Base-by-base conservation (phyloP, 1,284 basidiomycete genomes). In the Mrakiaceae sp. region DNA sequence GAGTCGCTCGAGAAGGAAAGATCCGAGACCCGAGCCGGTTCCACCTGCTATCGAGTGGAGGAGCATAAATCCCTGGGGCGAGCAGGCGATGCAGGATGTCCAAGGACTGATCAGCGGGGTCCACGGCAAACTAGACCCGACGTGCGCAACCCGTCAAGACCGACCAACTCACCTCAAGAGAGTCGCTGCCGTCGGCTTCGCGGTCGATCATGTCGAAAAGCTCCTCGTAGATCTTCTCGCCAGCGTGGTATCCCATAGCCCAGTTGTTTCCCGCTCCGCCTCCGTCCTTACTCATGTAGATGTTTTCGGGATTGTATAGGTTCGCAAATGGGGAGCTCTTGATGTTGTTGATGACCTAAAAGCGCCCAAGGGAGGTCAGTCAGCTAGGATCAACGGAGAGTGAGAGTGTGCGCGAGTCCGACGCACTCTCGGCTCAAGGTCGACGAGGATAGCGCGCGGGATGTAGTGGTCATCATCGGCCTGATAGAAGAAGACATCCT, bases 401-500 rank as follows among this genome's bases (percentile, higher is more conserved):
- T 3, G 39, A n/a, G 47, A 10, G 40, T 39, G 12, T 51, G 57
- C 55, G 62, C 3, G 52, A 16, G 47, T 10, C 10, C 60, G 53
- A 72, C 87, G 73, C 73, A 95, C 95, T 74, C 96, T 81, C 57
- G 96, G 96, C 75, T 99, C 96, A n/a, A 97, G 82, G 78, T 99
- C 96, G 64, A 98, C 87, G 40, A 98, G 82, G 68, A 98, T 95
- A 4, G 96, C 91, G 63, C 96, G 83, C 8, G 96, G 96, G 70
- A 98, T 94, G 76, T 98, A 99, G 73, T 98, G 95, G 75, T 98
- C 96, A 74, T 99, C 96, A 75, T 99, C 96, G 10, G 96, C 96
- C 76, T 98, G 96, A 76, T 99, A 99, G 79, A 99, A 99, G 79
- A 99, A 99, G 53, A 98, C 95, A 77, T 99, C 96, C 74, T 98